A percentile compares a stretch with the other conserved stretches of the same genome.
These are phyloP conservation scores for Incumbomyces delicatus DNA, from an alignment of 2,329 filamentous ascomycete species.

Conservation along the genomic window DNA sequence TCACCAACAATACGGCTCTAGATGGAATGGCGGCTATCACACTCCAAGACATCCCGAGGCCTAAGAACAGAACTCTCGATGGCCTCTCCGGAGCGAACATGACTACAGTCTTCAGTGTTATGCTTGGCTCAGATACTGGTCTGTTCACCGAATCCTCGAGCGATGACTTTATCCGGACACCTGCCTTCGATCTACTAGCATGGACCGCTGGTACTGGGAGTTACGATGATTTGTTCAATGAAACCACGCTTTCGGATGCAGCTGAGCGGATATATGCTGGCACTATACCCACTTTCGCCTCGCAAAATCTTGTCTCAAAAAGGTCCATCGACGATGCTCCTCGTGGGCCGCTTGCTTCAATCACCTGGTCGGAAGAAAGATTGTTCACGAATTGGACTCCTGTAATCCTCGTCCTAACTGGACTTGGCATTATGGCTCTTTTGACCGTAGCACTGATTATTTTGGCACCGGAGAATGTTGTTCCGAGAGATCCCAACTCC, in stretches of 20 bases:
- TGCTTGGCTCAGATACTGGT: conserved; percentile 3
- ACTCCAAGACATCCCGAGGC: conserved; percentile 17
- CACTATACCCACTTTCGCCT: conserved; percentile 18
- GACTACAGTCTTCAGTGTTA: conserved; percentile 12
- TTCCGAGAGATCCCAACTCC: conserved; percentile 19
- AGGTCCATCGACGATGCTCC: neutral
- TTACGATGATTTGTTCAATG: conserved; percentile 14
- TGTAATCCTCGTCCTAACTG: conserved; percentile 15
- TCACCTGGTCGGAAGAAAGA: conserved; percentile 3
- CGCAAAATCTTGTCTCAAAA: conserved; percentile 8
- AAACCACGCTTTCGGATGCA: conserved; percentile 13
- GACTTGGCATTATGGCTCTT: conserved; percentile 12
- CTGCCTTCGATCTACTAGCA: conserved; percentile 7
- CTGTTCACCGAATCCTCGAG: conserved; percentile 15
- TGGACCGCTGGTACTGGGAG: conserved; percentile 10
- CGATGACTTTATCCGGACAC: conserved; percentile 16
- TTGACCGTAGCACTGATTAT: conserved; percentile 15
- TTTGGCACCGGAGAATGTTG: conserved; percentile 16
- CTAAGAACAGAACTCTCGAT: conserved; percentile 23
- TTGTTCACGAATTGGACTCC: conserved; percentile 10
- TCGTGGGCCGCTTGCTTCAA: neutral
- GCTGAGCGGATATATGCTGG: conserved; percentile 16
- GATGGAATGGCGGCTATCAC: conserved; percentile 9
- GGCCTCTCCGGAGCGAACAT: conserved; percentile 19
- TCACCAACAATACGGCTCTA: conserved; percentile 17